phyloP scores from a whole-genome alignment of 495 filamentous ascomycete species.

The Aspergillus baeticus region DNA sequence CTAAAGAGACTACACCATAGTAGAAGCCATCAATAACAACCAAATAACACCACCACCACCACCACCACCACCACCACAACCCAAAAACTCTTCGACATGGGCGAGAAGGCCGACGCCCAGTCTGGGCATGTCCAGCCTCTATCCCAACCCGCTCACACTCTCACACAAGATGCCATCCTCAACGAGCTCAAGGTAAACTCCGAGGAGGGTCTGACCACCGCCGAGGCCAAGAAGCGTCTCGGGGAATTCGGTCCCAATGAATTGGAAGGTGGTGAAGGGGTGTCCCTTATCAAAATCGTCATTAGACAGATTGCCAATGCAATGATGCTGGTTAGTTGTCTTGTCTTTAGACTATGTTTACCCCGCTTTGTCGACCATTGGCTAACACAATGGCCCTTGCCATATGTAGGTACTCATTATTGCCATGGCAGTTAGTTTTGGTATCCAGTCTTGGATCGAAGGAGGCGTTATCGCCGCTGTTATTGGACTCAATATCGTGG shows the following conservation, averaged over 20 bases:
- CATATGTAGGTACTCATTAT: slow-evolving; percentile 57
- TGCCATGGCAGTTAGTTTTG: slow-evolving; percentile 70
- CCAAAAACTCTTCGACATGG: slow-evolving; percentile 12
- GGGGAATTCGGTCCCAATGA: slow-evolving; percentile 61
- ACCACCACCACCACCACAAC: not conserved
- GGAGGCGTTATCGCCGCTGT: slow-evolving; percentile 66
- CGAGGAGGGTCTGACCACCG: slow-evolving; percentile 58
- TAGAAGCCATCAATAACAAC: slow-evolving; percentile 17
- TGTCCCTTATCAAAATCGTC: slow-evolving; percentile 57
- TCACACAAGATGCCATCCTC: slow-evolving; percentile 53
- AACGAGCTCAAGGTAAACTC: slow-evolving; percentile 57
- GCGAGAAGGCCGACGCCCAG: slow-evolving; percentile 13
- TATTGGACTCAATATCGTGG: slow-evolving; percentile 63
- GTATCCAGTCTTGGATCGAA: slow-evolving; percentile 68
- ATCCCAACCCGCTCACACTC: slow-evolving; percentile 62
- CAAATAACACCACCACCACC: not conserved
- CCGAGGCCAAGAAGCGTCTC: slow-evolving; percentile 55
- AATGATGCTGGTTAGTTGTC: slow-evolving; percentile 55
- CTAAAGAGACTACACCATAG: slow-evolving; percentile 27
- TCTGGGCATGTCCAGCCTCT: slow-evolving; percentile 31
- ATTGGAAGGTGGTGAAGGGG: slow-evolving; percentile 56
- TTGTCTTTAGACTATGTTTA: not conserved
- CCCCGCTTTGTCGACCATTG: not conserved
- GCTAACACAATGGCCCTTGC: not conserved
- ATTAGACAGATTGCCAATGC: slow-evolving; percentile 65